A percentile compares a stretch with the other conserved stretches of the same genome.
Evolutionary conservation across 768 basidiomycete genomes (phyloP).

Genomic region (Hygrophorus pudorinus): DNA sequence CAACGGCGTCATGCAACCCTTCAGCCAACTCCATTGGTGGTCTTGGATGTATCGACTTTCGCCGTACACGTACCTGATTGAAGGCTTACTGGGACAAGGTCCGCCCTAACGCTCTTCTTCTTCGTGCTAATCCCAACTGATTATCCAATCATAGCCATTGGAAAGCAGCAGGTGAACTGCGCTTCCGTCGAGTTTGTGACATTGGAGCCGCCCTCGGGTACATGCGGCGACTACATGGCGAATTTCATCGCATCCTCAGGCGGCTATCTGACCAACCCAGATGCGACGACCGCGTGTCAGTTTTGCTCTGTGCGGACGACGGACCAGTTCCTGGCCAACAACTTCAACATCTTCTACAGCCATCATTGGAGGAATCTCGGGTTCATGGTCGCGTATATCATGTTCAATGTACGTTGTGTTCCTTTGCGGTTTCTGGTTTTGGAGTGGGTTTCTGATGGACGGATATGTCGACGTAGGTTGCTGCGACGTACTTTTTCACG

Average conservation of each 20-base stretch:
- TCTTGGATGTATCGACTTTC: conserved; percentile 57
- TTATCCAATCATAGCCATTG: conserved; percentile 32
- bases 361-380: conserved; percentile 44
- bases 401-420: conserved; percentile 30
- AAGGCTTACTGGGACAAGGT: conserved; percentile 41
- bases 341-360: conserved; percentile 54
- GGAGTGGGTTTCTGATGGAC: not conserved
- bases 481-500: conserved; percentile 38
- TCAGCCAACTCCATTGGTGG: conserved; percentile 55
- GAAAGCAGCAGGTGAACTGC: conserved; percentile 42
- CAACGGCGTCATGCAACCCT: conserved; percentile 63
- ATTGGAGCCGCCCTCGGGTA: conserved; percentile 49
- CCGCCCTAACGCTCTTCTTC: conserved; percentile 16
- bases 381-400: conserved; percentile 37
- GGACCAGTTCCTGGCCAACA: conserved; percentile 40
- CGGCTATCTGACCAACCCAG: conserved; percentile 49
- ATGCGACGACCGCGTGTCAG: conserved; percentile 38
- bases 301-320: conserved; percentile 48
- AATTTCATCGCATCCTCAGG: conserved; percentile 41
- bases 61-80: conserved; percentile 43
- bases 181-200: conserved; percentile 49
- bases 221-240: conserved; percentile 42
- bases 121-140: conserved; percentile 19
- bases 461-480: conserved; percentile 24
- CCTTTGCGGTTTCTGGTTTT: not conserved